Percentiles rank a stretch among this genome's conserved stretches.
phyloP scores from a whole-genome alignment of 169 alveolate genomes.

The Cyclospora cayetanensis region DNA sequence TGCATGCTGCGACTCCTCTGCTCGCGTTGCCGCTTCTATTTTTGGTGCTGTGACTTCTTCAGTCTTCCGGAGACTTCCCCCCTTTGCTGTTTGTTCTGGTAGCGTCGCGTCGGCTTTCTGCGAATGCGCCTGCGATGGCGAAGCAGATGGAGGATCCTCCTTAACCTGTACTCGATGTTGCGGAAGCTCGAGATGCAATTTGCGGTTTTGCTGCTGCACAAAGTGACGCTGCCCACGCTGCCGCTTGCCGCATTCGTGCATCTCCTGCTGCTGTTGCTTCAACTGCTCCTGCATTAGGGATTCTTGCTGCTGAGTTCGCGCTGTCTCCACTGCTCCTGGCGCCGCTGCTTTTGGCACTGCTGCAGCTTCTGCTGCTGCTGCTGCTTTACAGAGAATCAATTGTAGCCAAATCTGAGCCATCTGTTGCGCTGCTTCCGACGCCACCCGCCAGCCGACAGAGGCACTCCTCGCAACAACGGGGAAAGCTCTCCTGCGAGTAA shows the following conservation, averaged over 20 bases:
- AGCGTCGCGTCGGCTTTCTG: not conserved
- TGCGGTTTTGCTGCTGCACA: not conserved
- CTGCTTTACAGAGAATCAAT: not conserved
- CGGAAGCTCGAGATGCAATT: not conserved
- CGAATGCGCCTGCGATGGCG: not conserved
- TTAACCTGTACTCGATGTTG: not conserved
- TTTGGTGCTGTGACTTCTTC: not conserved
- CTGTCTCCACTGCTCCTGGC: not conserved
- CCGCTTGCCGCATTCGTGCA: not conserved
- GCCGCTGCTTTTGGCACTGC: not conserved
- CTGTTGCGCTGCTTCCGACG: not conserved
- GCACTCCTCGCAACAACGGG: not conserved
- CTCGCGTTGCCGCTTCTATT: not conserved
- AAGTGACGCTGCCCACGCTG: not conserved
- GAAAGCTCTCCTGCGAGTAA: not conserved
- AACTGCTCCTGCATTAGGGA: not conserved
- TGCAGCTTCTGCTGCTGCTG: not conserved
- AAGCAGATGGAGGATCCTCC: not conserved
- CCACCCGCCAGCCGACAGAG: not conserved
- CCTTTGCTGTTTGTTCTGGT: not conserved
- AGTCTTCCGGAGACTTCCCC: not conserved
- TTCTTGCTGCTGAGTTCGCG: not conserved
- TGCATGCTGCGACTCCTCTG: not conserved
- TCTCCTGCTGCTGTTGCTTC: not conserved
- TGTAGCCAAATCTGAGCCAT: not conserved